Conservation (phyloP, 2,329 filamentous ascomycete genomes). For the Calonectria hawksworthii region DNA sequence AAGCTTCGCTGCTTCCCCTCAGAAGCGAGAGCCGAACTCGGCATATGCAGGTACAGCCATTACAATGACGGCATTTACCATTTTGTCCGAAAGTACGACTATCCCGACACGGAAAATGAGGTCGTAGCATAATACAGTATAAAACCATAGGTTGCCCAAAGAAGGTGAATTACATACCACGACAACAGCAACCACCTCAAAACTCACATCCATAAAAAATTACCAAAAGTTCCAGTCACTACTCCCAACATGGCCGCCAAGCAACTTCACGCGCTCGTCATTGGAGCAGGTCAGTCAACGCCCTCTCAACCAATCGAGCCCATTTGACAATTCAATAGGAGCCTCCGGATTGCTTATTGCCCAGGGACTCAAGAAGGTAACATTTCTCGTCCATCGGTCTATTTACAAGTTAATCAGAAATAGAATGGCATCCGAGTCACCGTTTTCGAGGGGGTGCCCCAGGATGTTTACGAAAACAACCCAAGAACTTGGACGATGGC, state of each 20-base stretch:
- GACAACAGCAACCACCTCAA: not conserved
- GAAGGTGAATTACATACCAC: not conserved
- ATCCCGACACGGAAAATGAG: not conserved
- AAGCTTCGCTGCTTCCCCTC: not conserved
- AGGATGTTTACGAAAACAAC: not conserved
- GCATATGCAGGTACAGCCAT: not conserved
- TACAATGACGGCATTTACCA: not conserved
- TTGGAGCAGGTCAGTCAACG: not conserved
- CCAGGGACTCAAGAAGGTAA: not conserved
- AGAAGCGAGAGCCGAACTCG: not conserved
- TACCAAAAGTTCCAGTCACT: not conserved
- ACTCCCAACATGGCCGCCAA: not conserved
- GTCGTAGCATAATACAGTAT: not conserved
- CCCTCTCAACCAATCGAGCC: not conserved
- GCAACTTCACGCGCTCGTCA: not conserved
- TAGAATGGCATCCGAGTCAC: not conserved
- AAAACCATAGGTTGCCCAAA: not conserved
- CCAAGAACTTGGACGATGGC: not conserved
- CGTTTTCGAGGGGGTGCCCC: not conserved
- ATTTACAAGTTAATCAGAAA: not conserved
- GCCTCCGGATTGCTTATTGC: not conserved
- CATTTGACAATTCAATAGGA: not conserved
- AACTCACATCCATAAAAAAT: not conserved
- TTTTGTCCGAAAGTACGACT: constrained; percentile 7
- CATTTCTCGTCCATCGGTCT: too few relatives aligned